These are phyloP conservation scores for Bolboschoenus planiculmis DNA, from an alignment of 176 grass and related monocot genomes.

Conservation along the genomic window DNA sequence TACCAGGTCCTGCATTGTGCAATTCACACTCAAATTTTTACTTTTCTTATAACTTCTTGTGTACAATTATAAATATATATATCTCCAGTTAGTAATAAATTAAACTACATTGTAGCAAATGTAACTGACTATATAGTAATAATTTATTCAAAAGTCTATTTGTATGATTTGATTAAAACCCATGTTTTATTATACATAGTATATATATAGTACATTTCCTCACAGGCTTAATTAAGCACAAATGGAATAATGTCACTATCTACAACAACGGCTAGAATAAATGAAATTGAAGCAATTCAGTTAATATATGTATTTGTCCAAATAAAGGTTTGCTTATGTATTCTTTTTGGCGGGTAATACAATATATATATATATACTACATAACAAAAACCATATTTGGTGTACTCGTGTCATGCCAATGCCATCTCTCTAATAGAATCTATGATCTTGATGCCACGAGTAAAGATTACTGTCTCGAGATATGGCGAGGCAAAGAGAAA, in stretches of 20 bases:
- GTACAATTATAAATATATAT: no score
- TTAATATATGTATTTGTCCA: background rate
- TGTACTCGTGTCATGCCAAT: background rate
- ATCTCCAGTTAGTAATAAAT: no score
- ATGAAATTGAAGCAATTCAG: background rate
- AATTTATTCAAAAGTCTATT: background rate
- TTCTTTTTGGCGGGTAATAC: background rate
- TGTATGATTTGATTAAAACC: background rate
- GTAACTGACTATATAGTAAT: background rate
- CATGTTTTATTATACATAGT: background rate
- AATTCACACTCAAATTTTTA: constrained; percentile 7
- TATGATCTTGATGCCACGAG: constrained; percentile 14
- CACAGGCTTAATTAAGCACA: background rate
- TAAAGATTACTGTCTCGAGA: background rate
- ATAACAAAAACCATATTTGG: background rate
- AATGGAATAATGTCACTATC: background rate
- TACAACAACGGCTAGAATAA: background rate
- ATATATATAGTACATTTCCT: no score
- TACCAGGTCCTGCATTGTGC: constrained; percentile 54
- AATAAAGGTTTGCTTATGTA: background rate
- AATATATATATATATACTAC: background rate
- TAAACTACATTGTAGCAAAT: background rate
- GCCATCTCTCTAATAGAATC: background rate
- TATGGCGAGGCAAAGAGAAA: background rate
- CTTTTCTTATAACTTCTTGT: background rate